phyloP scores from a whole-genome alignment of 441 rosid species.

The Aquilaria agallochum region DNA sequence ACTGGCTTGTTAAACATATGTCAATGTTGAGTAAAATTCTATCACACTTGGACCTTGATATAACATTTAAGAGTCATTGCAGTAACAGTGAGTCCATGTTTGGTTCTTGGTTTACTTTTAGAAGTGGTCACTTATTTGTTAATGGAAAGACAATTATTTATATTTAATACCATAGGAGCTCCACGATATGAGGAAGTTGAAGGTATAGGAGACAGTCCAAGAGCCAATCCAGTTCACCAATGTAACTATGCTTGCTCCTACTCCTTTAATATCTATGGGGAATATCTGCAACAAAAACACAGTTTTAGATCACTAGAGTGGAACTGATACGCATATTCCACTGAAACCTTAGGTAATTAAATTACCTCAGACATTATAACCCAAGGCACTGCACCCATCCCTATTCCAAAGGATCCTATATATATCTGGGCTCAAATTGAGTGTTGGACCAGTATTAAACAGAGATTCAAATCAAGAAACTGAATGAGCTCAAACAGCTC shows the following conservation, averaged over 20 bases:
- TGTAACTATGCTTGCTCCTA: conserved; percentile 80
- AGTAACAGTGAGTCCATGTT: no score
- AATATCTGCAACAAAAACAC: conserved; percentile 66
- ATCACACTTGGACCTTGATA: no score
- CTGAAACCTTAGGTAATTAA: conserved; percentile 6
- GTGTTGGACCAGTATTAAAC: conserved; percentile 45
- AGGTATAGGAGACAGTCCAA: conserved; percentile 88
- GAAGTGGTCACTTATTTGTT: conserved; percentile 10
- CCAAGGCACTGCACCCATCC: conserved; percentile 98
- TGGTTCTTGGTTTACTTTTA: no score
- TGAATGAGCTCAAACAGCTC: background rate
- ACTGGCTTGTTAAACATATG: no score
- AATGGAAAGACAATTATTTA: conserved; percentile 13
- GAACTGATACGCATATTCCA: no score
- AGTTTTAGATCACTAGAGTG: background rate
- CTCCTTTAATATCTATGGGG: conserved; percentile 87
- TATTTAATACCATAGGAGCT: conserved; percentile 63
- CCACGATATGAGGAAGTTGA: conserved; percentile 86
- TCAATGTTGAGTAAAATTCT: no score
- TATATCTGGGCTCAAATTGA: conserved; percentile 44
- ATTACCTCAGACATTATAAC: conserved; percentile 95
- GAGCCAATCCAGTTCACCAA: conserved; percentile 91
- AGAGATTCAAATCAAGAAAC: conserved; percentile 8
- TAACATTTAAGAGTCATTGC: no score
- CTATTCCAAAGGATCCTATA: conserved; percentile 77